Evolutionary conservation across 108 stramenopile genomes (phyloP), one percentile per base, ranked within the genome.

Genomic region (Nitzschia palea): DNA sequence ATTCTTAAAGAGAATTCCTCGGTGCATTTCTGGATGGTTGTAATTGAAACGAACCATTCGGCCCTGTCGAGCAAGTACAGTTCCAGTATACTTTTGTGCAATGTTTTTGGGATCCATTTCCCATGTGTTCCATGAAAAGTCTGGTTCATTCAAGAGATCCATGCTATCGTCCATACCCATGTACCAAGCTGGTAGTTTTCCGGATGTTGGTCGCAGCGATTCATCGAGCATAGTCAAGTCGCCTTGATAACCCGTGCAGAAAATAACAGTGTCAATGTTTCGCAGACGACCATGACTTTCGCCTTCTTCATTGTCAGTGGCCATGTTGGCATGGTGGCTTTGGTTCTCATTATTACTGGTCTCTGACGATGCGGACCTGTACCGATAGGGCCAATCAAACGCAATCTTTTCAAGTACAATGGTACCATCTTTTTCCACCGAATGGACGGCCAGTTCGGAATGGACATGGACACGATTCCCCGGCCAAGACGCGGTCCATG

Each of bases 191-290:
- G 42, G 40, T n/a, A 56, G 52, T 35, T 12, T 20, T 50, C 48
- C 35, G 2, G 42, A 23, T 58, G 4, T n/a, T 18, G 31, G 33
- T 18, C 59, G 52, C 28, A 78, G 61, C 12, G 55, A 27, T 17
- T 44, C 30, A 27, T 86, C 85, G 15, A 86, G 58, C 73, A 80
- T 77, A n/a, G 44, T 59, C 4, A 70, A 40, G 35, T 76, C 65
- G 12, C 34, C 43, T 0, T 44, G 9, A 56, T 87, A 87, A 17
- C 86, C 86, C 0, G 86, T 87, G 36, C 86, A 87, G 48, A 64
- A 79, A 17, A 87, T 74, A 30, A 87, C 50, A 1, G 73, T 73
- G 50, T 76, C 71, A 57, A 87, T 72, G 28, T 80, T 61, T 4
- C 45, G 20, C 30, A 86, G 47, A 10, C 18, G 4, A 10, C 22